Evolutionary conservation across 2,329 filamentous ascomycete genomes (phyloP).

Genomic region (Seiridium cupressi): DNA sequence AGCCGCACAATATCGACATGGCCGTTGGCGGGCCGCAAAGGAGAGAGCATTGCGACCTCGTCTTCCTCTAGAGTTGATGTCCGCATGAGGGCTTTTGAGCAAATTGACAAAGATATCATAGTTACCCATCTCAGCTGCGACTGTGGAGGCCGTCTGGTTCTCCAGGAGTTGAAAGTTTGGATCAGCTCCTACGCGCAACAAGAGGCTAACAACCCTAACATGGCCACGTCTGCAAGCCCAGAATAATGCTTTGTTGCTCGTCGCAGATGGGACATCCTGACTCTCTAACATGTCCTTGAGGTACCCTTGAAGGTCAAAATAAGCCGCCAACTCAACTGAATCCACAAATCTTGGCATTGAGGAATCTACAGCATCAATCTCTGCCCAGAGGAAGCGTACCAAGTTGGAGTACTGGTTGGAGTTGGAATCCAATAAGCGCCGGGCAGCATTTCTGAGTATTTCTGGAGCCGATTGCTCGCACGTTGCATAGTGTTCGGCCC

Average conservation of each 20-base stretch:
- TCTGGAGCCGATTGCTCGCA: constrained; percentile 17
- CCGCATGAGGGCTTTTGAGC: background rate
- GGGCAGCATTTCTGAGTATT: constrained; percentile 16
- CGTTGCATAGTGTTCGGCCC: constrained; percentile 30
- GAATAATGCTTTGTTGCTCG: constrained; percentile 21
- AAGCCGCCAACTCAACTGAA: constrained; percentile 25
- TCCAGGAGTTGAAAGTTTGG: constrained; percentile 12
- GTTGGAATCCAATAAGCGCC: constrained; percentile 15
- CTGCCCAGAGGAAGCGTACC: constrained; percentile 28
- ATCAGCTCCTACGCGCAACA: constrained; percentile 20
- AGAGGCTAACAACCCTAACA: constrained; percentile 15
- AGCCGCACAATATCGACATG: background rate
- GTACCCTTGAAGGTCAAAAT: constrained; percentile 27
- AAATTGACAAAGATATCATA: background rate
- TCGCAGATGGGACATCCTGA: constrained; percentile 1
- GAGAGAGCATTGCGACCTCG: constrained; percentile 1
- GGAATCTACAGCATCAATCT: constrained; percentile 15
- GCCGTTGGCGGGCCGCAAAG: constrained; percentile 1
- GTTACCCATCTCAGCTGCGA: background rate
- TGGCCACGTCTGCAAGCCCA: constrained; percentile 29
- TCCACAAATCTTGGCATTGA: constrained; percentile 17
- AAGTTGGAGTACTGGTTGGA: constrained; percentile 26
- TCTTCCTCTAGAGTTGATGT: background rate
- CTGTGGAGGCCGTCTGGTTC: constrained; percentile 1
- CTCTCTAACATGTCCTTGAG: constrained; percentile 16